Evolutionary conservation across 2,329 filamentous ascomycete genomes (phyloP), one percentile per base, ranked within the genome.

Genomic region (Grosmannia penicillata): DNA sequence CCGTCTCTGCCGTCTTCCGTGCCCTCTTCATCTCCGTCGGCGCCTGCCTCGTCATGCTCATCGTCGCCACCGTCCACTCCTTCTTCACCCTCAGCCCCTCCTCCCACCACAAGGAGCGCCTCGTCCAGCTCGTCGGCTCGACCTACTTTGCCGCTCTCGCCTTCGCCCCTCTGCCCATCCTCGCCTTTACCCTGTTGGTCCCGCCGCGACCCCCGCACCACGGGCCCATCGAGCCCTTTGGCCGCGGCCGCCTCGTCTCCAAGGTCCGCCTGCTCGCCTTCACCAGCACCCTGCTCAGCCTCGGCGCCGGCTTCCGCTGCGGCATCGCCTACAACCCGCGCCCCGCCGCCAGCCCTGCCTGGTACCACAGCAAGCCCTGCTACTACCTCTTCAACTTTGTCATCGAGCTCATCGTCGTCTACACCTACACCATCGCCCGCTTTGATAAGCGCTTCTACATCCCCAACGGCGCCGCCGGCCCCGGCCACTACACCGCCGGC

Each of bases 371-470:
- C 50, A 82, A 78, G 53, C 70, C 75, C 2, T 74, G 71, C 49
- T 93, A 85, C 62, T 93, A 91, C 60, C 59, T 75, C 51, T 82
- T 91, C 62, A 82, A 83, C 59, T 93, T 82, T 52, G 62, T 61
- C 14, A 64, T 87, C 27, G 86, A 93, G 57, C 60, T 87, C 29
- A 52, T 80, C 19, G 74, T 85, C 27, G 66, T 89, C 5, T 69
- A 66, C 38, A 59, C 77, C 8, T 89, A 82, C 56, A 67, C 77
- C 0, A 51, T 80, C 14, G 56, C 68, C 17, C 70, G 85, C 24
- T 75, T 91, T 44, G 86, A 93, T 54, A 66, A 68, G 44, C 71
- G 82, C 30, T 93, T 89, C 60, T 68, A 79, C 51, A 61, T 91
- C 19, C 82, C 82, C 1, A 62, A 91, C 52, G 78, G 80, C 32